phyloP scores from a whole-genome alignment of 306 rosid genomes.

The Neltuma alba region DNA sequence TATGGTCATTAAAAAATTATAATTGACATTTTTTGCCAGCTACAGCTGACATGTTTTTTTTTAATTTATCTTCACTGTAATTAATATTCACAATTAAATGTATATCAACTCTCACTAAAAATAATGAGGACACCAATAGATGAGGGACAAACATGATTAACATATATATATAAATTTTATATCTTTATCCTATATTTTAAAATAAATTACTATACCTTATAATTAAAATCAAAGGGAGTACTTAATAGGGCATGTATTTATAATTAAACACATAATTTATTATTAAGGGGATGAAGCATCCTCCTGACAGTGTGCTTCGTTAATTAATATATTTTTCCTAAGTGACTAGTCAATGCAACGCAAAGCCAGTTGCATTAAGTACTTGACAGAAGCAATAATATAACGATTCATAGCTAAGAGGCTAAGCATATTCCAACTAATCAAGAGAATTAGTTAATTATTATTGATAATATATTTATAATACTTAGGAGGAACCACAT shows the following conservation, averaged over 20 bases:
- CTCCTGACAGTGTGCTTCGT: not conserved
- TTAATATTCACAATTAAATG: too few relatives aligned
- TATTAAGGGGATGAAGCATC: slow-evolving; percentile 30
- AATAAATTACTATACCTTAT: not conserved
- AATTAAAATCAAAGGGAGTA: not conserved
- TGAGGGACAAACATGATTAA: too few relatives aligned
- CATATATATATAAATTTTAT: too few relatives aligned
- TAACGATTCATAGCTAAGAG: not conserved
- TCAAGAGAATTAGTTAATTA: not conserved
- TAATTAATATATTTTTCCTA: not conserved
- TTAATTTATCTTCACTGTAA: too few relatives aligned
- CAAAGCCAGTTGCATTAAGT: slow-evolving; percentile 36
- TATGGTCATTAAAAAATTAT: too few relatives aligned
- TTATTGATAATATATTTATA: not conserved
- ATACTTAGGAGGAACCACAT: not conserved
- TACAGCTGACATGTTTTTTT: too few relatives aligned
- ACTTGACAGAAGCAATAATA: slow-evolving; percentile 5
- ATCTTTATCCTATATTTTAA: too few relatives aligned
- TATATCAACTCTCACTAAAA: too few relatives aligned
- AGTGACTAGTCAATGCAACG: not conserved
- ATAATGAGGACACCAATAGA: too few relatives aligned
- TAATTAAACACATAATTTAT: not conserved
- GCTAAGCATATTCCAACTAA: not conserved
- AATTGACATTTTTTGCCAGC: too few relatives aligned
- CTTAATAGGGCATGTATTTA: not conserved